A percentile compares a stretch with the other conserved stretches of the same genome.
Evolutionary conservation across 1,284 basidiomycete species (phyloP).

Genomic region (Heterobasidion irregulare): DNA sequence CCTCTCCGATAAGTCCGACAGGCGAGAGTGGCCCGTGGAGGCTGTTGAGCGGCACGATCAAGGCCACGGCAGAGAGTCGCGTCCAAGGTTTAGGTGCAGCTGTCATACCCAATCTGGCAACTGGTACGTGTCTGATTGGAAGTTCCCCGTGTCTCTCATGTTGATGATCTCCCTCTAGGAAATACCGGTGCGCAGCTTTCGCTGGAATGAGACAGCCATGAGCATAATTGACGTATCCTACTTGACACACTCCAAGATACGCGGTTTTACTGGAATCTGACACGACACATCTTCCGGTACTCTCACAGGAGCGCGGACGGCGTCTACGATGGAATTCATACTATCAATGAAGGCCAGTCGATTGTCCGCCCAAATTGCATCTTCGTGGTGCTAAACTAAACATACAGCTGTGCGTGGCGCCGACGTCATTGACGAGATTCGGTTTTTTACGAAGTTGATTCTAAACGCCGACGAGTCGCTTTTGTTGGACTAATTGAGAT

Average conservation of each 20-base stretch:
- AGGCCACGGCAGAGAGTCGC: constrained; percentile 24
- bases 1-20: constrained; percentile 45
- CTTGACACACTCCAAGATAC: constrained; percentile 30
- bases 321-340: not conserved
- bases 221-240: not conserved
- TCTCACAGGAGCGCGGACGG: constrained; percentile 18
- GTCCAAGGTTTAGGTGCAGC: constrained; percentile 15
- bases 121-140: constrained; percentile 17
- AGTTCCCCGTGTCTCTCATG: not conserved
- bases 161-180: not conserved
- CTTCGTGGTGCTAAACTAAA: not conserved
- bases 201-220: not conserved
- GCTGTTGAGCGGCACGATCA: constrained; percentile 41
- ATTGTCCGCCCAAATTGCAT: not conserved
- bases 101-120: constrained; percentile 31
- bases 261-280: constrained; percentile 41
- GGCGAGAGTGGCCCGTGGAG: constrained; percentile 31
- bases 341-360: constrained; percentile 6
- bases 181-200: not conserved
- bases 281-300: constrained; percentile 47
- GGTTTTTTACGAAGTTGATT: constrained; percentile 19
- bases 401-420: constrained; percentile 13
- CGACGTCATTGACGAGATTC: constrained; percentile 15
- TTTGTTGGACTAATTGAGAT: not conserved
- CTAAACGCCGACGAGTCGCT: constrained; percentile 17